A percentile compares a stretch with the other conserved stretches of the same genome.
Conservation (phyloP, 2,329 filamentous ascomycete genomes). For the Calonectria naviculata region DNA sequence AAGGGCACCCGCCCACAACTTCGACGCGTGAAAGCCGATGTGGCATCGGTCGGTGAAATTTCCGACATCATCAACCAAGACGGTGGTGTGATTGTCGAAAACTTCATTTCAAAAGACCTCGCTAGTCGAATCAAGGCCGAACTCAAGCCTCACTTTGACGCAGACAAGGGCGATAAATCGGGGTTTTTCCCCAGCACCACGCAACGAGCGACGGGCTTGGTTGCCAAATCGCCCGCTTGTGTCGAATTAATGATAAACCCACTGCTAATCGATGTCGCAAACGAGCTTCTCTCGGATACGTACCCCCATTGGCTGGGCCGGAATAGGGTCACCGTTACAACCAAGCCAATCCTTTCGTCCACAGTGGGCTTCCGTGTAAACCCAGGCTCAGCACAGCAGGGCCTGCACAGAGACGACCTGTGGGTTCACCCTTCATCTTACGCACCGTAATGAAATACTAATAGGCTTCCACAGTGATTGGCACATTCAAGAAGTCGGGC, state of each 20-base stretch:
- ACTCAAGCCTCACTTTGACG: conserved; percentile 50
- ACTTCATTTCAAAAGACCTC: conserved; percentile 45
- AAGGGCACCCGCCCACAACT: background rate
- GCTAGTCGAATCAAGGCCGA: conserved; percentile 49
- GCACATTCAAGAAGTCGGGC: conserved; percentile 15
- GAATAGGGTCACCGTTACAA: conserved; percentile 26
- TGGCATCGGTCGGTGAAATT: background rate
- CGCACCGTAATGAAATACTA: background rate
- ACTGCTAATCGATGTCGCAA: conserved; percentile 16
- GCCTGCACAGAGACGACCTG: conserved; percentile 45
- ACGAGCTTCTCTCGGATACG: conserved; percentile 11
- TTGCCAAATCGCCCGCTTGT: conserved; percentile 50
- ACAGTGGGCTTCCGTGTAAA: conserved; percentile 52
- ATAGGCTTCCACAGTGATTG: conserved; percentile 10
- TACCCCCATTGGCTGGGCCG: conserved; percentile 15
- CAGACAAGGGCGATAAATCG: conserved; percentile 47
- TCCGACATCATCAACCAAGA: conserved; percentile 33
- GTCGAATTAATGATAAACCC: conserved; percentile 49
- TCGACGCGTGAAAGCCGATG: background rate
- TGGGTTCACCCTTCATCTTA: background rate
- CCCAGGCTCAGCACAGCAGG: conserved; percentile 52
- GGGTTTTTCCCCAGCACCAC: conserved; percentile 54
- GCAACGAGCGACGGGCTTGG: conserved; percentile 51
- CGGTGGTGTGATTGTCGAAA: conserved; percentile 50
- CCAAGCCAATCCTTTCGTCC: conserved; percentile 50